Evolutionary conservation across 169 alveolate species (phyloP).

Genomic region (Plasmodium vinckei): DNA sequence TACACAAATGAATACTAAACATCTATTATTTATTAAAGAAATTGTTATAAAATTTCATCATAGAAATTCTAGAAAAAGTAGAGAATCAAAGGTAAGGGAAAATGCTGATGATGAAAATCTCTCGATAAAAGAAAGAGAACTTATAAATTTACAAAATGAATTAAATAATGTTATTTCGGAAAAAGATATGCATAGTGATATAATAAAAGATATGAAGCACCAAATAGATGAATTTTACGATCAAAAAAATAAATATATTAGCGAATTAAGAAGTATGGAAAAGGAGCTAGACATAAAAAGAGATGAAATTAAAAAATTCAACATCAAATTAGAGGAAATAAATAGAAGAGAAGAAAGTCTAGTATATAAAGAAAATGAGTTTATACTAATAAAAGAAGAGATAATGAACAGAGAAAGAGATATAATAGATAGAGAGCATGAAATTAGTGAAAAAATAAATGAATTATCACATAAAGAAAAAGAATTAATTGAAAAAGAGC

Average conservation of each 20-base stretch:
- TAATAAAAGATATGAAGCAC: conserved; percentile 4
- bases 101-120: background rate
- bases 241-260: conserved; percentile 12
- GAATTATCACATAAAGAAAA: conserved; percentile 22
- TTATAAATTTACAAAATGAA: conserved; percentile 18
- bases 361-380: conserved; percentile 4
- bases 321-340: conserved; percentile 12
- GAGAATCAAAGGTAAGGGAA: conserved; percentile 14
- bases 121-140: conserved; percentile 3
- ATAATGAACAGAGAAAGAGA: conserved; percentile 11
- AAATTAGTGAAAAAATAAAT: conserved; percentile 30
- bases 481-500: conserved; percentile 14
- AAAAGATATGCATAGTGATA: conserved; percentile 14
- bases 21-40: conserved; percentile 38
- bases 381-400: conserved; percentile 8
- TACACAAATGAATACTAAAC: conserved; percentile 25
- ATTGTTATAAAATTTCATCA: conserved; percentile 32
- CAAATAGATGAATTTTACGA: conserved; percentile 31
- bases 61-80: conserved; percentile 1
- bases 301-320: conserved; percentile 18
- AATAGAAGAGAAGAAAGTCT: conserved; percentile 14
- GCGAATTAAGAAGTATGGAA: conserved; percentile 25
- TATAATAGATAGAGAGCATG: conserved; percentile 20
- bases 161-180: conserved; percentile 21
- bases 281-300: conserved; percentile 11